A percentile compares a stretch with the other conserved stretches of the same genome.
Conservation (phyloP, 2,329 filamentous ascomycete genomes). For the Westerdykella sp. region DNA sequence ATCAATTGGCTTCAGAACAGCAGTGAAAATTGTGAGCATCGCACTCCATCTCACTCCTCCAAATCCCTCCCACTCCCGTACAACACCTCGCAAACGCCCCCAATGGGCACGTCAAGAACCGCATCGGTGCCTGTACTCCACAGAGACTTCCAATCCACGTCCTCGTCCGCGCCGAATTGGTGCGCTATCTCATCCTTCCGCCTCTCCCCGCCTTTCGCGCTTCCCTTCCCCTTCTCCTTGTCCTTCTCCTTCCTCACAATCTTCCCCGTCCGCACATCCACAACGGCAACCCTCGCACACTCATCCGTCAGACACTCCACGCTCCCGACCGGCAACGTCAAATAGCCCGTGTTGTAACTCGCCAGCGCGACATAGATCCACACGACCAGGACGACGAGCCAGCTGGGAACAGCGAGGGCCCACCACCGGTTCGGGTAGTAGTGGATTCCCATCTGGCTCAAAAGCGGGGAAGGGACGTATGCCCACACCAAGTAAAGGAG, state of each 20-base stretch:
- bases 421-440: constrained; percentile 99
- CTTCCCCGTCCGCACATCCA: constrained; percentile 61
- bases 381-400: constrained; percentile 77
- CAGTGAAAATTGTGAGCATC: too few relatives aligned
- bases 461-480: constrained; percentile 83
- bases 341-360: constrained; percentile 79
- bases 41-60: not conserved
- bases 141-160: constrained; percentile 67
- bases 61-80: constrained; percentile 57
- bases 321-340: constrained; percentile 73
- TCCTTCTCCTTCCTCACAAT: constrained; percentile 36
- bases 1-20: too few relatives aligned
- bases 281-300: constrained; percentile 74
- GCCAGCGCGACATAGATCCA: constrained; percentile 95
- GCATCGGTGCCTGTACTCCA: constrained; percentile 95
- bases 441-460: constrained; percentile 87
- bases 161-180: constrained; percentile 35
- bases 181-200: constrained; percentile 27
- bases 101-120: constrained; percentile 92
- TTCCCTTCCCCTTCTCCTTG: constrained; percentile 34
- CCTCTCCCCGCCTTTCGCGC: constrained; percentile 36
- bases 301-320: constrained; percentile 91
- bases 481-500: constrained; percentile 71
- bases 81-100: constrained; percentile 88
- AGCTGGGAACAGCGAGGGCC: constrained; percentile 86